Conservation (phyloP, 1,139 yeast species). For the Arxiozyma telluris region DNA sequence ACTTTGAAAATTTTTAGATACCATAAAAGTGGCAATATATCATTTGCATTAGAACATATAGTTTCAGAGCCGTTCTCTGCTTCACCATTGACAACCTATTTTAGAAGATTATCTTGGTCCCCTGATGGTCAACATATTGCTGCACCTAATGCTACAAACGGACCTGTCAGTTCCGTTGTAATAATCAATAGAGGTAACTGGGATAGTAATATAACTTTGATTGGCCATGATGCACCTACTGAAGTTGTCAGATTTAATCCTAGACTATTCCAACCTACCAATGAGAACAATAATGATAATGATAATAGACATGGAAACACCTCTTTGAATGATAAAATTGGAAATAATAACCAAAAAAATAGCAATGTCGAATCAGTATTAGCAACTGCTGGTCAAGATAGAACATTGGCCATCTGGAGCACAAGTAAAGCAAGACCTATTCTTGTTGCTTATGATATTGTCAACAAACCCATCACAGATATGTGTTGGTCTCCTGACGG, state of each 20-base stretch:
- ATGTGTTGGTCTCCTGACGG: slow-evolving; percentile 79
- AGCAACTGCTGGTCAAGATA: slow-evolving; percentile 77
- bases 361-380: slow-evolving; percentile 39
- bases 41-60: slow-evolving; percentile 78
- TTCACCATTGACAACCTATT: slow-evolving; percentile 88
- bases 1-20: slow-evolving; percentile 81
- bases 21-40: slow-evolving; percentile 66
- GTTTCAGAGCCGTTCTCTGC: slow-evolving; percentile 77
- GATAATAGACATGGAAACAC: no score
- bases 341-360: slow-evolving; percentile 7
- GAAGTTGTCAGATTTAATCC: slow-evolving; percentile 93
- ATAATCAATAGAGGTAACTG: slow-evolving; percentile 86
- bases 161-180: slow-evolving; percentile 87
- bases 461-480: slow-evolving; percentile 59
- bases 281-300: slow-evolving; percentile 6
- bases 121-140: slow-evolving; percentile 97
- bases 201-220: slow-evolving; percentile 78
- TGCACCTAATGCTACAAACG: slow-evolving; percentile 94
- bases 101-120: slow-evolving; percentile 90
- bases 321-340: no score
- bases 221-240: slow-evolving; percentile 96
- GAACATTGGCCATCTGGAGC: slow-evolving; percentile 62
- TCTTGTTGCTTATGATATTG: slow-evolving; percentile 54
- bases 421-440: slow-evolving; percentile 54
- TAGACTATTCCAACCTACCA: slow-evolving; percentile 38